These are phyloP conservation scores for Maudiozyma turicensis DNA, from an alignment of 805 yeast genomes.

Conservation along the genomic window DNA sequence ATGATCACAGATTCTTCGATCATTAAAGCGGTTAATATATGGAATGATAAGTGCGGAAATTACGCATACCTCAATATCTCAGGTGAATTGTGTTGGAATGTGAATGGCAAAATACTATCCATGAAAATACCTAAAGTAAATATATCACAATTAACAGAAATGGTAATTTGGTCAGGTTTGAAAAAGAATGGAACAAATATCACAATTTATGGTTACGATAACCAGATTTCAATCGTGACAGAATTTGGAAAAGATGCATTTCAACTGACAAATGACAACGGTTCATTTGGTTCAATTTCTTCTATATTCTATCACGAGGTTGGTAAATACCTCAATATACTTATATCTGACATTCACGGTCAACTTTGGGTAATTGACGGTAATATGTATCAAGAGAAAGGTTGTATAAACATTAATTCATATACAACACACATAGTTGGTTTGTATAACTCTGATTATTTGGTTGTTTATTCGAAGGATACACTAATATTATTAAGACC, in stretches of 20 bases:
- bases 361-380: constrained; percentile 8
- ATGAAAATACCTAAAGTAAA: no score
- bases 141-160: no score
- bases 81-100: background rate
- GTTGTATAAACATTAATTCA: constrained; percentile 5
- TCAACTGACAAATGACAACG: background rate
- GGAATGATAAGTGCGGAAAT: background rate
- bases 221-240: constrained; percentile 4
- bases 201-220: constrained; percentile 6
- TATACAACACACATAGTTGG: constrained; percentile 5
- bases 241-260: background rate
- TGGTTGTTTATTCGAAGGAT: constrained; percentile 1
- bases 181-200: constrained; percentile 2
- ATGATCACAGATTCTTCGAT: background rate
- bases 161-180: background rate
- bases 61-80: background rate
- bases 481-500: background rate
- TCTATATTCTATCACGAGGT: constrained; percentile 1
- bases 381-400: background rate
- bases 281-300: background rate
- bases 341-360: constrained; percentile 16
- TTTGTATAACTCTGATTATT: background rate
- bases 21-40: background rate
- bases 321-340: background rate
- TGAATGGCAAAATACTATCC: background rate